These are phyloP conservation scores for Bacidia gigantensis DNA, from an alignment of 495 filamentous ascomycete species.

Conservation along the genomic window DNA sequence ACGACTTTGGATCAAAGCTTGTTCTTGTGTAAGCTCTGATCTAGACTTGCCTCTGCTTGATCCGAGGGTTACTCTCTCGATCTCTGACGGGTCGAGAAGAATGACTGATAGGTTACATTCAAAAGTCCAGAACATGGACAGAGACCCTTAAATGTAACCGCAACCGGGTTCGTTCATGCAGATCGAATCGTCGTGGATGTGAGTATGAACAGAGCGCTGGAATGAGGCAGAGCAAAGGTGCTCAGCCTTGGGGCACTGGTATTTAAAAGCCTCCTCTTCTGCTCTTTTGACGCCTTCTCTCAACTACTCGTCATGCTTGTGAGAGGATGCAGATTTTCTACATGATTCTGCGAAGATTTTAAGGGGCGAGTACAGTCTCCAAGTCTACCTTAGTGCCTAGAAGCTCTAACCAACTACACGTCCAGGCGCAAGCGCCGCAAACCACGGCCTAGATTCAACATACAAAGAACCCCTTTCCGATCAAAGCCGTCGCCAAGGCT, in stretches of 20 bases:
- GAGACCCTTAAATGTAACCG: not conserved
- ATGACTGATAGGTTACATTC: not conserved
- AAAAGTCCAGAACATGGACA: not conserved
- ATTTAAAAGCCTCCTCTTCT: not conserved
- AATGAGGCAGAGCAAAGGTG: not conserved
- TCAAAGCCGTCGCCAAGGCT: not conserved
- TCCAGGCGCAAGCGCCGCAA: not conserved
- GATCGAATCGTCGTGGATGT: not conserved
- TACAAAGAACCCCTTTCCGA: not conserved
- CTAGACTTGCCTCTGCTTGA: no score
- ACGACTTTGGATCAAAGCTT: no score
- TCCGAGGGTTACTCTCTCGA: no score
- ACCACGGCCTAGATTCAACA: not conserved
- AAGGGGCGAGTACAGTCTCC: not conserved
- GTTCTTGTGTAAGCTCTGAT: no score
- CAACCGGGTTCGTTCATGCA: not conserved
- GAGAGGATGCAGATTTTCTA: not conserved
- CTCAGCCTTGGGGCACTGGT: not conserved
- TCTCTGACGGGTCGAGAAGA: no score
- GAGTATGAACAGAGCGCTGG: not conserved
- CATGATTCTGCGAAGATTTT: not conserved
- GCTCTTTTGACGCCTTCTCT: not conserved
- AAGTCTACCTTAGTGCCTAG: not conserved
- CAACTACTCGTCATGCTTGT: not conserved
- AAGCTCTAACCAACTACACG: not conserved